A percentile compares a stretch with the other conserved stretches of the same genome.
These are phyloP conservation scores for Trametes villosa DNA, from an alignment of 768 basidiomycete species.

Conservation along the genomic window DNA sequence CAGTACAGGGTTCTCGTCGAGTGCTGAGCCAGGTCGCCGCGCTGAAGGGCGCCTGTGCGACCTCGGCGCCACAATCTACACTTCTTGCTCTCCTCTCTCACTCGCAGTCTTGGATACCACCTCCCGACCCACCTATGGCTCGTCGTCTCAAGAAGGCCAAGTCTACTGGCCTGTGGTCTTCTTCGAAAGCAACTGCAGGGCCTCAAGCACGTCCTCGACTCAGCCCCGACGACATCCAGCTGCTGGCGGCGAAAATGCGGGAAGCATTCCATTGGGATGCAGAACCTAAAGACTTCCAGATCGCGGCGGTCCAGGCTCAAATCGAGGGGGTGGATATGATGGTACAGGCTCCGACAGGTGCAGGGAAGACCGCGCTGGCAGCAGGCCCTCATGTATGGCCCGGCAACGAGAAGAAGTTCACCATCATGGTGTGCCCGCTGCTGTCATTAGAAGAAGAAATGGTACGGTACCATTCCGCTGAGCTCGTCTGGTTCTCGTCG, in stretches of 20 bases:
- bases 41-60: neutral
- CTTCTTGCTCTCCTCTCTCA: neutral
- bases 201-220: neutral
- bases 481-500: no score
- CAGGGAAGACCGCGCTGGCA: constrained; percentile 44
- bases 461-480: no score
- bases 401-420: constrained; percentile 29
- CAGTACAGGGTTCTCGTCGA: neutral
- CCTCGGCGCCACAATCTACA: neutral
- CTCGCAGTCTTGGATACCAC: neutral
- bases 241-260: constrained; percentile 17
- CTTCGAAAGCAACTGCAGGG: no score
- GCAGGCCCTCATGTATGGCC: constrained; percentile 42
- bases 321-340: constrained; percentile 37
- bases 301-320: constrained; percentile 36
- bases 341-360: constrained; percentile 42
- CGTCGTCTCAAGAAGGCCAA: neutral
- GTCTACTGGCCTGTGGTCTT: no score
- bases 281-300: constrained; percentile 34
- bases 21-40: neutral
- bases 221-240: neutral
- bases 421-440: no score
- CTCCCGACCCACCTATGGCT: neutral
- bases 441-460: constrained; percentile 45
- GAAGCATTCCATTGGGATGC: constrained; percentile 30